Conservation (phyloP, 805 yeast species). For the Metschnikowia proteae region DNA sequence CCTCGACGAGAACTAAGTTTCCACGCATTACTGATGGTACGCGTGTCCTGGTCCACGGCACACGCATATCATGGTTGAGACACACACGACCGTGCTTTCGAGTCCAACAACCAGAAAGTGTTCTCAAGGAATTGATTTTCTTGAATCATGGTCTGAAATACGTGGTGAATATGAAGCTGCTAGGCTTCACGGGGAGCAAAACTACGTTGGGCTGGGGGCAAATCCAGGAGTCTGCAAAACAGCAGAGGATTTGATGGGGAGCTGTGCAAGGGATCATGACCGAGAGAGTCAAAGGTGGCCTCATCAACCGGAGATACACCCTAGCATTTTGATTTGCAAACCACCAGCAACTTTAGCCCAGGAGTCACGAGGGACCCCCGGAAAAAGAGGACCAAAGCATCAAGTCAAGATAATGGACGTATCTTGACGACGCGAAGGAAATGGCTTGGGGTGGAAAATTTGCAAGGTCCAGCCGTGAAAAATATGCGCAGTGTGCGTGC, state of each 20-base stretch:
- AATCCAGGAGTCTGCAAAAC: too few relatives aligned
- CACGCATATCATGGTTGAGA: background rate
- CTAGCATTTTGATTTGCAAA: constrained; percentile 20
- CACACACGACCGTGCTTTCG: too few relatives aligned
- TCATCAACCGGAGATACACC: constrained; percentile 55
- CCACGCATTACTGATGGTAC: constrained; percentile 47
- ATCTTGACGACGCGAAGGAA: constrained; percentile 18
- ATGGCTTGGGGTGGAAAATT: constrained; percentile 11
- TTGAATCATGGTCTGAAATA: too few relatives aligned
- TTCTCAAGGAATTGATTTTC: too few relatives aligned
- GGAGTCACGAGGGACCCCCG: constrained; percentile 15
- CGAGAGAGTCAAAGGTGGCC: constrained; percentile 43
- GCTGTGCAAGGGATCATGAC: constrained; percentile 47
- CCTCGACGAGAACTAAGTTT: constrained; percentile 77
- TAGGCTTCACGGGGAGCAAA: too few relatives aligned
- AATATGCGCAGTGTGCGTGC: background rate
- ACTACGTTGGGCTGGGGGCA: too few relatives aligned
- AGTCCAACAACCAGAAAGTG: too few relatives aligned
- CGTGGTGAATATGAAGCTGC: too few relatives aligned
- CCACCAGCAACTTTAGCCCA: constrained; percentile 14
- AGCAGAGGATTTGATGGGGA: background rate
- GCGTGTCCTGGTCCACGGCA: background rate
- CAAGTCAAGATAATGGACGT: constrained; percentile 10
- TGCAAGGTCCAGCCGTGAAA: background rate
- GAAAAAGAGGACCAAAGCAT: constrained; percentile 17